Conservation (phyloP, 768 basidiomycete species). For the Trametes meyenii region DNA sequence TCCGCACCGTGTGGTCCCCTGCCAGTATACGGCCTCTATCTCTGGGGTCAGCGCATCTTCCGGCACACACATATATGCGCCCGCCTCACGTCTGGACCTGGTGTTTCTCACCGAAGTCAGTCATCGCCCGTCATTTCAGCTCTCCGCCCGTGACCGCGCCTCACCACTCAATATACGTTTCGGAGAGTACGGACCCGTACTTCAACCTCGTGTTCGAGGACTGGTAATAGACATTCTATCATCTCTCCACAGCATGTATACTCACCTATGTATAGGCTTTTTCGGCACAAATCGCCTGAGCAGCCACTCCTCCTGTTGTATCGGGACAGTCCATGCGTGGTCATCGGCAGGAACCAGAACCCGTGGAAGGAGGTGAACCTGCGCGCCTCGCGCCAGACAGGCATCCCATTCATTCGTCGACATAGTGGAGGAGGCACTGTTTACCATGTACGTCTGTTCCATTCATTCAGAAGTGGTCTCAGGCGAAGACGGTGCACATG, state of each 20-base stretch:
- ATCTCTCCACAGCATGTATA: constrained; percentile 19
- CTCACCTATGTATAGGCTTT: constrained; percentile 54
- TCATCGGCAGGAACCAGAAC: constrained; percentile 96
- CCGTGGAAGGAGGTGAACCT: constrained; percentile 98
- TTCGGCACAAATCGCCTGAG: constrained; percentile 69
- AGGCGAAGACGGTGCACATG: neutral
- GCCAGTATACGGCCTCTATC: too few species aligned
- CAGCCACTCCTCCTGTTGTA: constrained; percentile 84
- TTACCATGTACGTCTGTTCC: constrained; percentile 72
- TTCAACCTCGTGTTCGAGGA: constrained; percentile 93
- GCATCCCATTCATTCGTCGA: constrained; percentile 79
- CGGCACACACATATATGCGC: neutral
- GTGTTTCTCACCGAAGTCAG: neutral
- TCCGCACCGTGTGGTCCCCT: too few species aligned
- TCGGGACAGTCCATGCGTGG: constrained; percentile 83
- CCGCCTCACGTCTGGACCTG: neutral
- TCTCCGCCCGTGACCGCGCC: constrained; percentile 8
- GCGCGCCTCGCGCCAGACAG: constrained; percentile 47
- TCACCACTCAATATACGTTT: constrained; percentile 66
- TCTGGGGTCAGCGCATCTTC: neutral
- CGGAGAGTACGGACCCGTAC: constrained; percentile 77
- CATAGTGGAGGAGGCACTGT: constrained; percentile 95
- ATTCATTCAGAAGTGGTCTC: neutral
- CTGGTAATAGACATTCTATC: constrained; percentile 54
- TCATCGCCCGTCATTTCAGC: constrained; percentile 1